These are phyloP conservation scores for Bombardia bombarda DNA, from an alignment of 495 filamentous ascomycete species.

Conservation along the genomic window DNA sequence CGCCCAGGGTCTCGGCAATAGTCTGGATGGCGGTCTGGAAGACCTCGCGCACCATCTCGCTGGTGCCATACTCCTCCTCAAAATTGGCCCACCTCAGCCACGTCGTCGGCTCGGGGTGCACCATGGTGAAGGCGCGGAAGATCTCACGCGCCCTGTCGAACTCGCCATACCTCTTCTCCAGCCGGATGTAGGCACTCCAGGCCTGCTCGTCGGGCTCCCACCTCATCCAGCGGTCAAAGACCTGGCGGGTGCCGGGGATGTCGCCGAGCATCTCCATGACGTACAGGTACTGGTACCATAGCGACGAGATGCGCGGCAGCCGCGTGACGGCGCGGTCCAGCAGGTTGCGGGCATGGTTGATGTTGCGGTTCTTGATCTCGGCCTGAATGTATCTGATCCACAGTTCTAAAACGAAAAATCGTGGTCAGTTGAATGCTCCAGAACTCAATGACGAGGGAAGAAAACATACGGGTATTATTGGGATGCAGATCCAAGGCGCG, in stretches of 20 bases:
- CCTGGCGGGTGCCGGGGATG: conserved; percentile 82
- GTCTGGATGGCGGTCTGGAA: conserved; percentile 85
- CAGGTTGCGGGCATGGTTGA: conserved; percentile 93
- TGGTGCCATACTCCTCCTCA: conserved; percentile 89
- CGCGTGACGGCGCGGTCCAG: conserved; percentile 92
- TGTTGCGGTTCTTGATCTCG: conserved; percentile 94
- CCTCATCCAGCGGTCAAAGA: conserved; percentile 97
- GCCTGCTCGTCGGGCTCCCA: conserved; percentile 97
- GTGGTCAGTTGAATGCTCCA: too few species aligned
- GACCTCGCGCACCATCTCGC: conserved; percentile 85
- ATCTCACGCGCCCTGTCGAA: conserved; percentile 77
- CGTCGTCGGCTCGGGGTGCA: conserved; percentile 90
- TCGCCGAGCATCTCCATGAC: conserved; percentile 98
- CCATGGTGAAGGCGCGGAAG: conserved; percentile 83
- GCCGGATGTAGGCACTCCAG: conserved; percentile 91
- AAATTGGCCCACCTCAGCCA: conserved; percentile 99
- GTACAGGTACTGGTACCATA: conserved; percentile 99
- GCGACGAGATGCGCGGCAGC: conserved; percentile 81
- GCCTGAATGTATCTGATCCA: conserved; percentile 87
- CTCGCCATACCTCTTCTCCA: conserved; percentile 92
- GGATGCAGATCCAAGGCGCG: conserved; percentile 87
- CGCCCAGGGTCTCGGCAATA: conserved; percentile 82
- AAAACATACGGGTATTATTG: conserved; percentile 65
- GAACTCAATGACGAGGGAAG: not conserved
- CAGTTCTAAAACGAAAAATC: too few species aligned